Percentiles rank a stretch among this genome's conserved stretches.
Evolutionary conservation across 495 filamentous ascomycete species (phyloP).

Genomic region (Xylaria venustula): DNA sequence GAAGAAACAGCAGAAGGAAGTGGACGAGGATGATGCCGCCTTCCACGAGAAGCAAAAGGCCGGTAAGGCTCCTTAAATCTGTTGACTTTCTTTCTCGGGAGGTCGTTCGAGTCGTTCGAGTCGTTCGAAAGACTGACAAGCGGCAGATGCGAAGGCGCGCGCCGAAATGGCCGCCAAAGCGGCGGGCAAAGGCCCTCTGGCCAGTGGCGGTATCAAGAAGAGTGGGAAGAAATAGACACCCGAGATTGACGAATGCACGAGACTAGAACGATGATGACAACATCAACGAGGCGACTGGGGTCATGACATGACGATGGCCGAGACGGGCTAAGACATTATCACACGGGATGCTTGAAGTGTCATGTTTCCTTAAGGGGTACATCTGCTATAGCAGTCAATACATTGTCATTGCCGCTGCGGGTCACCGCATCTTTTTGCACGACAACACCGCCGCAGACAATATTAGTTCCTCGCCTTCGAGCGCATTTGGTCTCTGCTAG

Average conservation of each 20-base stretch:
- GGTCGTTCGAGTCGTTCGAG: no score
- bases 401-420: not conserved
- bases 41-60: constrained; percentile 72
- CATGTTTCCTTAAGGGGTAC: not conserved
- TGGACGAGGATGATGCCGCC: constrained; percentile 75
- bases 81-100: no score
- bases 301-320: not conserved
- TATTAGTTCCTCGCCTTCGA: no score
- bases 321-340: not conserved
- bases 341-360: not conserved
- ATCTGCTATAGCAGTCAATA: constrained; percentile 11
- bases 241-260: constrained; percentile 24
- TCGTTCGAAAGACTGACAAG: constrained; percentile 14
- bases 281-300: not conserved
- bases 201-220: constrained; percentile 82
- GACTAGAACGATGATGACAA: not conserved
- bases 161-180: constrained; percentile 69
- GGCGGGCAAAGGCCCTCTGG: constrained; percentile 58
- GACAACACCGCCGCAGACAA: not conserved
- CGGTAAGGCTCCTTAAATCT: constrained; percentile 46
- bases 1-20: constrained; percentile 73
- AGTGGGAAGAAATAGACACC: constrained; percentile 75
- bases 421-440: not conserved
- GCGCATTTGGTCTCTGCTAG: no score
- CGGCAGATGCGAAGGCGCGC: constrained; percentile 67